phyloP scores from a whole-genome alignment of 768 basidiomycete species.

The Boletellus sp. region DNA sequence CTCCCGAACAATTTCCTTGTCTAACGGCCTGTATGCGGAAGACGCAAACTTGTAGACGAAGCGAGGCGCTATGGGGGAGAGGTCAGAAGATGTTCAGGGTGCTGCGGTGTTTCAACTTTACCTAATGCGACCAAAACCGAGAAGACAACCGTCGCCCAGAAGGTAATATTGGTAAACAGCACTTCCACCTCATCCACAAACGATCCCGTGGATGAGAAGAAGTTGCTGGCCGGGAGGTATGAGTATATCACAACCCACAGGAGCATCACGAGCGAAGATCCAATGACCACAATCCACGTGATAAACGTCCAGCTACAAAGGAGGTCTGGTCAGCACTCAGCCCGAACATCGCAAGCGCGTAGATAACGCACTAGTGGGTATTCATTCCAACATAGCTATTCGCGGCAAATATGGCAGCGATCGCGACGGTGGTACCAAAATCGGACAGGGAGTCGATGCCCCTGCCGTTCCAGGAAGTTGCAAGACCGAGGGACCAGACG shows the following conservation, averaged over 20 bases:
- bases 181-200: conserved; percentile 71
- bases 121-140: conserved; percentile 70
- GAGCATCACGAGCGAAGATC: conserved; percentile 77
- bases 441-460: conserved; percentile 78
- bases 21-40: conserved; percentile 71
- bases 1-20: conserved; percentile 90
- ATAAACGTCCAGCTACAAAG: conserved; percentile 70
- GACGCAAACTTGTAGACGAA: conserved; percentile 73
- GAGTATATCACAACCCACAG: conserved; percentile 91
- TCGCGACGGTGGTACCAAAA: conserved; percentile 88
- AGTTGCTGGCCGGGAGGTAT: conserved; percentile 66
- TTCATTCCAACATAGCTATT: conserved; percentile 90
- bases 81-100: conserved; percentile 13
- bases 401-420: conserved; percentile 82
- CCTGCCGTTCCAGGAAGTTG: conserved; percentile 73
- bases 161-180: conserved; percentile 73
- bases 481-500: conserved; percentile 61
- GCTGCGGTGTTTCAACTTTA: conserved; percentile 29
- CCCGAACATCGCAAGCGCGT: conserved; percentile 1
- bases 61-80: conserved; percentile 59
- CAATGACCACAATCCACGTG: conserved; percentile 78
- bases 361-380: conserved; percentile 73
- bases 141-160: conserved; percentile 79
- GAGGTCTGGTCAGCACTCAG: conserved; percentile 2
- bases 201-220: conserved; percentile 67